Base-by-base conservation (phyloP, 1,139 yeast species). In the Yamadazyma sp. region DNA sequence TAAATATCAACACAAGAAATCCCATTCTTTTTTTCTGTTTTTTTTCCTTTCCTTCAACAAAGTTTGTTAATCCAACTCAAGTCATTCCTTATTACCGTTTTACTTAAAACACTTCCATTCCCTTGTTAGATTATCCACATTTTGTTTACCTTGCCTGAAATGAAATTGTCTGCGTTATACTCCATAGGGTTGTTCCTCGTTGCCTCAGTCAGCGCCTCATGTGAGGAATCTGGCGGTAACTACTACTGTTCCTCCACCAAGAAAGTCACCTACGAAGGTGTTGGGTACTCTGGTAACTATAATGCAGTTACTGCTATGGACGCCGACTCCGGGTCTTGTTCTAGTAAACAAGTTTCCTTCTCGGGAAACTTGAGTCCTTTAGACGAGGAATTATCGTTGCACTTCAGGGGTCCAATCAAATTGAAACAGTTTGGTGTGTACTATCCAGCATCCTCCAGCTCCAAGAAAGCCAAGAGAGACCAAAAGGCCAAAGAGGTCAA, bases 401-500 rank as follows among this genome's bases (percentile, higher is more conserved):
- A 85, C 59, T 77, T 84, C 62, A 79, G 94, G 70, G 94, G 94
- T 49, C 94, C 94, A 17, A 58, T 84, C 46, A 67, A 67, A 45
- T 69, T 83, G 54, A 66, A 67, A 47, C 77, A 82, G 54, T 83
- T 83, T 59, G 91, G 81, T 37, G 85, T 73, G 47, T 84, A 82
- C 62, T 69, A 66, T 56, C 77, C 75, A 39, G 61, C 74, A 17
- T 49, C 53, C 56, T 61, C 61, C 17, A 34, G 26, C 14, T 38
- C 36, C 27, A 42, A 39, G 36, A 44, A 35, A 73, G 29, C 16
- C 16, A 26, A 26, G 16, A n/a, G n/a, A n/a, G n/a, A n/a, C n/a
- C n/a, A n/a, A n/a, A 26, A 26, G 29, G 29, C 29, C 16, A 66
- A 39, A 63, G 54, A 25, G 15, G 28, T 32, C 16, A 35, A 28